phyloP scores from a whole-genome alignment of 169 alveolate genomes.

The Plasmodium reichenowi region DNA sequence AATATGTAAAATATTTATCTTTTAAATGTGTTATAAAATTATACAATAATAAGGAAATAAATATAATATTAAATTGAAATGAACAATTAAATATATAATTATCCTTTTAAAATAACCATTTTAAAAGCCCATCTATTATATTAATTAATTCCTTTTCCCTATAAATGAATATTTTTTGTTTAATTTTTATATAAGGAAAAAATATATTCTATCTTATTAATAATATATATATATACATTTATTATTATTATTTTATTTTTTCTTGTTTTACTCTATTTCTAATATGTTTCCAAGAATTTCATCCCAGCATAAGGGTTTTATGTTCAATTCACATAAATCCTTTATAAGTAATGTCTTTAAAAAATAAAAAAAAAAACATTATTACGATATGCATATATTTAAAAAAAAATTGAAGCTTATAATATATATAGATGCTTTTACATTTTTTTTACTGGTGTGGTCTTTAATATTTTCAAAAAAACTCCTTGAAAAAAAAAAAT shows the following conservation, averaged over 20 bases:
- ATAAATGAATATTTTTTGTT: not conserved
- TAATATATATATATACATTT: no score
- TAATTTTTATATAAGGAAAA: no score
- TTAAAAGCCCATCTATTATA: slow-evolving; percentile 66
- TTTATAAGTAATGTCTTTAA: slow-evolving; percentile 22
- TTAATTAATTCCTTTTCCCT: slow-evolving; percentile 68
- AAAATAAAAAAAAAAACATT: slow-evolving; percentile 1
- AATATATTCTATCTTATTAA: no score
- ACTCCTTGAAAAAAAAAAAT: slow-evolving; percentile 42
- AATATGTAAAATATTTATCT: not conserved
- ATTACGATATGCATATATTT: not conserved
- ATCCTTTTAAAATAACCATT: slow-evolving; percentile 25
- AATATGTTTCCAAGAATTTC: slow-evolving; percentile 24
- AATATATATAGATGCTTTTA: not conserved
- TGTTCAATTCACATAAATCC: slow-evolving; percentile 53
- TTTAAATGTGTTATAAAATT: not conserved
- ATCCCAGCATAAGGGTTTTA: slow-evolving; percentile 53
- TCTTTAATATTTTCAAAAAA: slow-evolving; percentile 62
- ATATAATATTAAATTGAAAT: not conserved
- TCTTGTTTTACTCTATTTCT: slow-evolving; percentile 26
- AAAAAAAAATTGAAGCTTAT: not conserved
- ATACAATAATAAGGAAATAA: not conserved
- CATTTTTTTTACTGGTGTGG: slow-evolving; percentile 46
- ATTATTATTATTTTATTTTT: slow-evolving; percentile 8
- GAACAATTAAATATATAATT: not conserved